Base-by-base conservation (phyloP, 352 stramenopile species). In the Globisporangium echinulatum region DNA sequence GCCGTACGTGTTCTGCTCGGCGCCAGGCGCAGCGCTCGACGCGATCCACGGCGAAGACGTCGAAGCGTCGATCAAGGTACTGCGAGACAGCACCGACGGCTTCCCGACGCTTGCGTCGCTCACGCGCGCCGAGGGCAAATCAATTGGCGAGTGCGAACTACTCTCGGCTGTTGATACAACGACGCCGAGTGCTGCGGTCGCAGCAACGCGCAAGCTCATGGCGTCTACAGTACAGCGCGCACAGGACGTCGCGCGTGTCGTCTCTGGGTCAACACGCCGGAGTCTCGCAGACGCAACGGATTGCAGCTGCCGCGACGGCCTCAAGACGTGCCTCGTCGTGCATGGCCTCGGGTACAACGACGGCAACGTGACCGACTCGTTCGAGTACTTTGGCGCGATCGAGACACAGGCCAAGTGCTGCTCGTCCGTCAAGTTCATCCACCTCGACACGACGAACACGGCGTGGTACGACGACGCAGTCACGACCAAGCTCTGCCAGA, bases 1-100 rank as follows among this genome's bases (percentile, higher is more conserved):
- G 59, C 51, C 68, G 33, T 79, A 61, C 55, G 71, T 79, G 25
- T 69, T 76, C 44, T 79, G 71, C 56, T 60, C 59, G 14, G 59
- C 50, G 36, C 13, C 42, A 33, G 46, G 13, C 17, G 61, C 47
- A 46, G 56, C 62, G 53, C 42, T 69, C 17, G 51, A 47, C 7
- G 43, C 52, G 42, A 48, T 70, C 10, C 33, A 59, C 13, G 56
- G 58, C 17, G 56, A 59, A 25, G 69, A 77, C 49, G 19, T 74
- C 6, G 49, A 66, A 7, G 50, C 61, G 11, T 51, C 48, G 15
- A 42, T 73, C 43, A 40, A 66, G 46, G 61, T 70, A 17, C 39
- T 73, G 11, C 48, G 49, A 7, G 52, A 69, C 11, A 50, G 56
- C 15, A 65, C 64, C 5, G 43, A 59, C 5, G 19, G 39, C 7